Percentiles rank a stretch among this genome's conserved stretches.
Conservation (phyloP, 306 rosid genomes). For the Albizia julibrissin region DNA sequence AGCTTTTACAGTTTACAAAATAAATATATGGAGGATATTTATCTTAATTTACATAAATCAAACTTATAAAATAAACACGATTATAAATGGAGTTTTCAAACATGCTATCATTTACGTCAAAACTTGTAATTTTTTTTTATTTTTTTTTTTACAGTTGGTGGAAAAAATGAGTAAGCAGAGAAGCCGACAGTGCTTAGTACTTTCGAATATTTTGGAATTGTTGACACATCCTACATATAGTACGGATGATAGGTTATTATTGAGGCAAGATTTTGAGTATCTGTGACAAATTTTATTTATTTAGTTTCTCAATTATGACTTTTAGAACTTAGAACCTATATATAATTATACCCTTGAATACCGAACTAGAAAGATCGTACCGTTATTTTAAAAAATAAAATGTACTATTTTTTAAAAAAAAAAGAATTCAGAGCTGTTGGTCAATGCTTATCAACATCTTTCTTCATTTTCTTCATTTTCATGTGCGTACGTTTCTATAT, state of each 20-base stretch:
- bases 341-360: not conserved
- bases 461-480: not conserved
- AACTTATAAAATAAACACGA: too few species aligned
- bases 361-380: not conserved
- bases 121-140: too few species aligned
- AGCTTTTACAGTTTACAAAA: too few species aligned
- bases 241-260: slow-evolving; percentile 1
- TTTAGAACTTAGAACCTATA: not conserved
- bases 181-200: not conserved
- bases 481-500: not conserved
- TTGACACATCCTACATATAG: not conserved
- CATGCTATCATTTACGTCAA: too few species aligned
- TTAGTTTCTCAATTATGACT: not conserved
- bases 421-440: not conserved
- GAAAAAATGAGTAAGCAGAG: not conserved
- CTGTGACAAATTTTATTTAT: not conserved
- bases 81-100: too few species aligned
- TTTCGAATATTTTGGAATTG: slow-evolving; percentile 19
- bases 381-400: too few species aligned
- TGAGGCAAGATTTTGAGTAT: not conserved
- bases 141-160: too few species aligned
- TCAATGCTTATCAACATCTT: not conserved
- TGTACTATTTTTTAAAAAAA: not conserved
- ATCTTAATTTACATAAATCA: too few species aligned
- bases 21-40: too few species aligned